Percentiles rank a stretch among this genome's conserved stretches.
Evolutionary conservation across 2,329 filamentous ascomycete species (phyloP).

Genomic region (Colletotrichum chlorophyti): DNA sequence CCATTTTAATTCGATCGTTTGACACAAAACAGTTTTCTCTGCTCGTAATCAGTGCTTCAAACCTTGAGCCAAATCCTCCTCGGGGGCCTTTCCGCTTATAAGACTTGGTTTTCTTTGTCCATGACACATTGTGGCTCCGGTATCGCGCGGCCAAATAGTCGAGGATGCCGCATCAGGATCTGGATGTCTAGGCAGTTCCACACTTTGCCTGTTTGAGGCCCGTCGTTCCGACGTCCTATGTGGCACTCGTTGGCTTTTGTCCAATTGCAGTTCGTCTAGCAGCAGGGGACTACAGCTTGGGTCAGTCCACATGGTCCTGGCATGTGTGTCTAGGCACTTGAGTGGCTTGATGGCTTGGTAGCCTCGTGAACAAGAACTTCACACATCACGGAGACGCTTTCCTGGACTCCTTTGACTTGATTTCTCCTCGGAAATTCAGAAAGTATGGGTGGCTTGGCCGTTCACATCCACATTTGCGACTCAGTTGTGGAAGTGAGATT

Average conservation of each 20-base stretch:
- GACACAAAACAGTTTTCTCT: not conserved
- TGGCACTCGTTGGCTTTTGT: not conserved
- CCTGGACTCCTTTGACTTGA: no score
- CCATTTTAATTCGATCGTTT: not conserved
- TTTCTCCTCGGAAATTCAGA: no score
- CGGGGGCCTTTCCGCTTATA: not conserved
- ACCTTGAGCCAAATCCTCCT: not conserved
- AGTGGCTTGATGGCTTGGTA: no score
- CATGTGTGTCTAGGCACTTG: no score
- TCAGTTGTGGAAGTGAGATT: no score
- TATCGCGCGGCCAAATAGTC: constrained; percentile 8
- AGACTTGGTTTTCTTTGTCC: rapidly evolving
- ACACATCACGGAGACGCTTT: no score
- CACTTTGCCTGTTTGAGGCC: not conserved
- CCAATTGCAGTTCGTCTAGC: not conserved
- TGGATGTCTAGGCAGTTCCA: not conserved
- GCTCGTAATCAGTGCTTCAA: no score
- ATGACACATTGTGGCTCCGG: not conserved
- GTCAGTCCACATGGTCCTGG: no score
- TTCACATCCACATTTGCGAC: no score
- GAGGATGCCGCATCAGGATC: not conserved
- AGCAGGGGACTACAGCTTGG: not conserved
- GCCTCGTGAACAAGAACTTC: no score
- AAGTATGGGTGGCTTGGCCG: no score
- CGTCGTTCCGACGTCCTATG: not conserved